Percentiles rank a stretch among this genome's conserved stretches.
Evolutionary conservation across 140 eudicot genomes (phyloP).

Genomic region (Senecio squalidus): DNA sequence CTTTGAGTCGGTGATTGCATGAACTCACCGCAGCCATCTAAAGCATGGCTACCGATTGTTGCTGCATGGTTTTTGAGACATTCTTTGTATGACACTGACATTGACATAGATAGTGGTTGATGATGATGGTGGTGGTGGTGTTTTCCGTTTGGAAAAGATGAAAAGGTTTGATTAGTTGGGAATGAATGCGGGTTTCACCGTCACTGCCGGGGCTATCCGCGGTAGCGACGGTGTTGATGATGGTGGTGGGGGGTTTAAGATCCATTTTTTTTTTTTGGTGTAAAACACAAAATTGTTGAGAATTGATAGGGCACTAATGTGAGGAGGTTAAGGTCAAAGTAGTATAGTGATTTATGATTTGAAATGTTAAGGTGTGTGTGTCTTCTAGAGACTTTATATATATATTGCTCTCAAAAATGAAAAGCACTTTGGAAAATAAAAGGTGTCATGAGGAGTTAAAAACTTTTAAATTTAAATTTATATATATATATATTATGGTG

Average conservation of each 20-base stretch:
- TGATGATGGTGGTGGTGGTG: conserved; percentile 25
- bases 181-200: conserved; percentile 46
- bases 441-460: conserved; percentile 6
- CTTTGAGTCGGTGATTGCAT: conserved; percentile 50
- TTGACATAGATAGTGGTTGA: conserved; percentile 14
- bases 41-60: conserved; percentile 70
- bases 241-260: conserved; percentile 24
- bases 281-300: background rate
- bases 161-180: conserved; percentile 32
- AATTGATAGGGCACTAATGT: too few species aligned
- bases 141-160: conserved; percentile 19
- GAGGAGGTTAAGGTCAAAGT: background rate
- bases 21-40: conserved; percentile 93
- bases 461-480: too few species aligned
- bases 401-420: conserved; percentile 19
- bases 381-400: conserved; percentile 22
- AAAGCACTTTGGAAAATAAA: conserved; percentile 25
- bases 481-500: too few species aligned
- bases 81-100: conserved; percentile 47
- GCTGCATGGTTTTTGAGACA: conserved; percentile 82
- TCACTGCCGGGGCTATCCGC: conserved; percentile 38
- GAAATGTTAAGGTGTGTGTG: conserved; percentile 14
- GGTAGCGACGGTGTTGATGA: conserved; percentile 28
- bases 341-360: conserved; percentile 17
- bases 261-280: conserved; percentile 13